These are phyloP conservation scores for Hygrophila difformis DNA, from an alignment of 257 asterid genomes.

Conservation along the genomic window DNA sequence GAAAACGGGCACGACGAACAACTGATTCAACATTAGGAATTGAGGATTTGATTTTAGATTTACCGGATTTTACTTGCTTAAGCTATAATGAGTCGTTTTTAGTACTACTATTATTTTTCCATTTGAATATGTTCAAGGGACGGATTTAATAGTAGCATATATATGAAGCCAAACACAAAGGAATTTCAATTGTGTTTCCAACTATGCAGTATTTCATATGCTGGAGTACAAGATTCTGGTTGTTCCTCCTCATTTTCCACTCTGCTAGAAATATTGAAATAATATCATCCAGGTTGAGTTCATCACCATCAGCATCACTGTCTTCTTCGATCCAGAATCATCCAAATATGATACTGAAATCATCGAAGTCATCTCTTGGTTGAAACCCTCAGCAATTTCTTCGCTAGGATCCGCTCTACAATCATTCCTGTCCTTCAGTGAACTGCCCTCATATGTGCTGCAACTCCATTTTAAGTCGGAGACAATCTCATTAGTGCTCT, in stretches of 20 bases:
- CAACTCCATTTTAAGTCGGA: slow-evolving; percentile 7
- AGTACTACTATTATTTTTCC: too few relatives aligned
- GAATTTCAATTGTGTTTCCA: too few relatives aligned
- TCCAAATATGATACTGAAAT: slow-evolving; percentile 13
- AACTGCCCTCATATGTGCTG: slow-evolving; percentile 7
- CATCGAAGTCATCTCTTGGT: slow-evolving; percentile 13
- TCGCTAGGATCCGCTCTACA: slow-evolving; percentile 10
- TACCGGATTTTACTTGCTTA: too few relatives aligned
- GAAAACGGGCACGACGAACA: too few relatives aligned
- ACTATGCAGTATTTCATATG: slow-evolving; percentile 50
- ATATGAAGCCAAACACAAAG: too few relatives aligned
- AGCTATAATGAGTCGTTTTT: too few relatives aligned
- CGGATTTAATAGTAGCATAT: too few relatives aligned
- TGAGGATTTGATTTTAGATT: too few relatives aligned
- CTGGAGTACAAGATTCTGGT: slow-evolving; percentile 36
- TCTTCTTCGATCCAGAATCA: slow-evolving; percentile 16
- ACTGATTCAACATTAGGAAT: too few relatives aligned
- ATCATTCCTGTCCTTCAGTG: background rate
- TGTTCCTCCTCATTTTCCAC: slow-evolving; percentile 19
- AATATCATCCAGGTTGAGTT: slow-evolving; percentile 23
- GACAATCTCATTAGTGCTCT: slow-evolving; percentile 1
- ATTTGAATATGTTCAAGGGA: too few relatives aligned
- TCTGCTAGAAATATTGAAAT: slow-evolving; percentile 23
- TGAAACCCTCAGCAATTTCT: slow-evolving; percentile 15
- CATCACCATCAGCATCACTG: slow-evolving; percentile 27